phyloP scores from a whole-genome alignment of 805 yeast genomes.

The Spathaspora arborariae region DNA sequence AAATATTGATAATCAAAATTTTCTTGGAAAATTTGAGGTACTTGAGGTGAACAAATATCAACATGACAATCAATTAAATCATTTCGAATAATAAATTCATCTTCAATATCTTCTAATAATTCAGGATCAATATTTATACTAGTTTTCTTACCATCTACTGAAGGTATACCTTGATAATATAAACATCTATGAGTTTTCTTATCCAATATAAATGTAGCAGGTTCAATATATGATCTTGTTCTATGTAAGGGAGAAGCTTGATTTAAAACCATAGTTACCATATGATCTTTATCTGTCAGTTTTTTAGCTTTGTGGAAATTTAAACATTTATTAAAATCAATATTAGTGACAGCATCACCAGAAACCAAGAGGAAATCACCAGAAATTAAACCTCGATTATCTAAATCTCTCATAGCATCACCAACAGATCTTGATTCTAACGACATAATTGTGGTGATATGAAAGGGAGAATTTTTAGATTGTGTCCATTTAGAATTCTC shows the following conservation, averaged over 20 bases:
- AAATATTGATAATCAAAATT: constrained; percentile 90
- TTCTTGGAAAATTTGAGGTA: constrained; percentile 93
- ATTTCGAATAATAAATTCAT: constrained; percentile 76
- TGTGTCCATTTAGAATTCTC: constrained; percentile 62
- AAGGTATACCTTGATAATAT: constrained; percentile 77
- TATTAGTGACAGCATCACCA: constrained; percentile 94
- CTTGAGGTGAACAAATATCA: constrained; percentile 91
- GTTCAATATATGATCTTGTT: constrained; percentile 74
- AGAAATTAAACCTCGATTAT: constrained; percentile 81
- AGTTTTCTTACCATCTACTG: constrained; percentile 34
- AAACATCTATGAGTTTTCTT: constrained; percentile 70
- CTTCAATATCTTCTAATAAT: constrained; percentile 65
- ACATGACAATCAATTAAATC: constrained; percentile 95
- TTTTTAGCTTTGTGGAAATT: constrained; percentile 70
- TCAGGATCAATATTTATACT: constrained; percentile 75
- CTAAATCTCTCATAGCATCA: constrained; percentile 95
- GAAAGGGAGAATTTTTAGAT: constrained; percentile 70
- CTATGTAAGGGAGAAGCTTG: constrained; percentile 83
- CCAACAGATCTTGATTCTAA: constrained; percentile 91
- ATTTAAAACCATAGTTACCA: constrained; percentile 89
- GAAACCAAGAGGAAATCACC: constrained; percentile 88
- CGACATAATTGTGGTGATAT: constrained; percentile 72
- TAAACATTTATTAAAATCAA: constrained; percentile 72
- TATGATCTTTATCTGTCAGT: constrained; percentile 79
- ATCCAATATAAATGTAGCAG: constrained; percentile 83